Conservation (phyloP, 2,329 filamentous ascomycete species). For the Exophiala sp. region DNA sequence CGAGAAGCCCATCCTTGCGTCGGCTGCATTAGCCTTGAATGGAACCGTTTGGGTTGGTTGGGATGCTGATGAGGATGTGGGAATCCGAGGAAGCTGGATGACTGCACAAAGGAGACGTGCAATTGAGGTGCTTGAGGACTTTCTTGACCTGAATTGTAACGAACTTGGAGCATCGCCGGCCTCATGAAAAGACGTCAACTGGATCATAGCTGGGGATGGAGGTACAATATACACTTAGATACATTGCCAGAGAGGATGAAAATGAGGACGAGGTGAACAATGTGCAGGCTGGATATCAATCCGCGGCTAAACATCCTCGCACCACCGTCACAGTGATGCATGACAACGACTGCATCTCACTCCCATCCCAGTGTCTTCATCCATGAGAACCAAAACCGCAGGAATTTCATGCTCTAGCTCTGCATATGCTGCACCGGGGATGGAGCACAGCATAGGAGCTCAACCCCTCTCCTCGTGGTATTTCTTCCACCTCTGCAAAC, state of each 20-base stretch:
- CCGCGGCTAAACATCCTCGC: conserved; percentile 8
- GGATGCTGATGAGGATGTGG: conserved; percentile 3
- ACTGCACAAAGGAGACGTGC: not conserved
- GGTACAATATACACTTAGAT: not conserved
- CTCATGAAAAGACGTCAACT: not conserved
- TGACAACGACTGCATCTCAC: conserved; percentile 1
- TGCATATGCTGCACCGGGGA: conserved; percentile 8
- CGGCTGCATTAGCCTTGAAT: conserved; percentile 3
- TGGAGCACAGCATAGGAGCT: conserved; percentile 3
- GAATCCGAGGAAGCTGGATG: not conserved
- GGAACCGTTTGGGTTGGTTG: conserved; percentile 1
- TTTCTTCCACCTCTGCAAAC: not conserved
- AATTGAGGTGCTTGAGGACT: not conserved
- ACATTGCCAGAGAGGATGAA: not conserved
- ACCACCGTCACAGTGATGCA: not conserved
- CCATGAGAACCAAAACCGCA: conserved; percentile 6
- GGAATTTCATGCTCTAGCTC: conserved; percentile 3
- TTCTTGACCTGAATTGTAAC: not conserved
- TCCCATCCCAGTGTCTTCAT: not conserved
- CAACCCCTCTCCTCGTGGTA: conserved; percentile 3
- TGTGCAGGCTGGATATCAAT: not conserved
- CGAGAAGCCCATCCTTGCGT: conserved; percentile 3
- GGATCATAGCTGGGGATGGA: not conserved
- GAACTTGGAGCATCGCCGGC: not conserved
- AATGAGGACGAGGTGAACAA: not conserved